Percentiles rank a stretch among this genome's conserved stretches.
These are phyloP conservation scores for Podospora conica DNA, from an alignment of 495 filamentous ascomycete species.

Conservation along the genomic window DNA sequence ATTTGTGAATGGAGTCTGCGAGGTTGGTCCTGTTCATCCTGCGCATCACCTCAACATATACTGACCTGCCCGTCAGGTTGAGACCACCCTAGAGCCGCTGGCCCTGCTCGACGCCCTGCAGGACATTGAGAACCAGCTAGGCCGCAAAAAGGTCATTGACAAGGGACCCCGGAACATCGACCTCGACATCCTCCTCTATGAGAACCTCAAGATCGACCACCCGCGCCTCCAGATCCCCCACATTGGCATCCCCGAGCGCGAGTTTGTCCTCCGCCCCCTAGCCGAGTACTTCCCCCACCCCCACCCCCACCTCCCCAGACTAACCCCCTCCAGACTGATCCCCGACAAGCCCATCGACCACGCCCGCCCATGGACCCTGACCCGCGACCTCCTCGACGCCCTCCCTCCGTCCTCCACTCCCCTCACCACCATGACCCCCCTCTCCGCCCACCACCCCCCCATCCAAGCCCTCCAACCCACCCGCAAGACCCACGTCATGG, in stretches of 20 bases:
- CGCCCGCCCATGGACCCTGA: constrained; percentile 43
- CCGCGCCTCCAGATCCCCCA: constrained; percentile 80
- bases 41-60: not conserved
- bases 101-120: constrained; percentile 75
- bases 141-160: constrained; percentile 76
- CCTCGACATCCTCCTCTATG: constrained; percentile 87
- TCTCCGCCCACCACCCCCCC: constrained; percentile 51
- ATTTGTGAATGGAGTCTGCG: constrained; percentile 90
- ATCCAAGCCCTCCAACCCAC: constrained; percentile 57
- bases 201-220: constrained; percentile 56
- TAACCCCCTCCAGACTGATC: constrained; percentile 47
- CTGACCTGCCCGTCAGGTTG: constrained; percentile 51
- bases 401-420: constrained; percentile 49
- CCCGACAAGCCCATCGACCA: constrained; percentile 50
- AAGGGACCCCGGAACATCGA: constrained; percentile 94
- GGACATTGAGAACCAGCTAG: constrained; percentile 69
- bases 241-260: constrained; percentile 76
- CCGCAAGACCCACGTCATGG: constrained; percentile 78
- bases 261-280: constrained; percentile 87
- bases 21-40: constrained; percentile 51
- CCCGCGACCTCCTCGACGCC: constrained; percentile 55
- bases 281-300: constrained; percentile 57
- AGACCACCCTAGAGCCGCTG: constrained; percentile 69
- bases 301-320: not conserved
- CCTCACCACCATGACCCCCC: constrained; percentile 62